phyloP scores from a whole-genome alignment of 179 eudicot species.

The Silene noctiflora region DNA sequence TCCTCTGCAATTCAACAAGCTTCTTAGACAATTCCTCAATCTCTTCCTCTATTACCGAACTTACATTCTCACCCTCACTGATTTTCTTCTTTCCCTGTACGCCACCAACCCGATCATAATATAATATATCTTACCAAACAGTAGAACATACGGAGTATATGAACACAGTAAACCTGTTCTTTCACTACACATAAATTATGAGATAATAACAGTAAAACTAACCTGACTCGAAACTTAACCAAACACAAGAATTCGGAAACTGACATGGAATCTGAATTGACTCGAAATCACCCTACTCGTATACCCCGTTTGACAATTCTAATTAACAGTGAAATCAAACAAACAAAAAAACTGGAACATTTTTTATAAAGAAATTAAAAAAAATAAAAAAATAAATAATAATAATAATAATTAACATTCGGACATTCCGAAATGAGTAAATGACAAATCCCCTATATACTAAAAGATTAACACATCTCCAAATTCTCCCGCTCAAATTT shows the following conservation, averaged over 20 bases:
- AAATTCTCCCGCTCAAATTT: too few relatives aligned
- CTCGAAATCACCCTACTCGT: neutral
- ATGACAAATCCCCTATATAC: too few relatives aligned
- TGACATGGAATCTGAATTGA: too few relatives aligned
- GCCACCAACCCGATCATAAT: slow-evolving; percentile 6
- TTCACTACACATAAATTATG: neutral
- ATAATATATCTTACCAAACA: neutral
- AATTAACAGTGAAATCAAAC: neutral
- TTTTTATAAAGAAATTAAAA: too few relatives aligned
- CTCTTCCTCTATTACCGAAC: slow-evolving; percentile 57
- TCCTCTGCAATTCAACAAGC: slow-evolving; percentile 54
- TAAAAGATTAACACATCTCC: too few relatives aligned
- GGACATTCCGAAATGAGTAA: too few relatives aligned
- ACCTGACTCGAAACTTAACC: neutral
- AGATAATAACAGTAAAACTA: neutral
- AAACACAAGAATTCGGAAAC: neutral
- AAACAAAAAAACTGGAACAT: neutral
- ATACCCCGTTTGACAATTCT: neutral
- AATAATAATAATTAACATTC: too few relatives aligned
- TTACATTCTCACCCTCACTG: slow-evolving; percentile 50
- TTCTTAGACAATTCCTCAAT: slow-evolving; percentile 64
- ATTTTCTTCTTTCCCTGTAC: slow-evolving; percentile 76
- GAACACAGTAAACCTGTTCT: neutral
- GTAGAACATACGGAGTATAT: neutral
- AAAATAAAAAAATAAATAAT: too few relatives aligned